These are phyloP conservation scores for Scheffersomyces parashehatae DNA, from an alignment of 1,139 yeast genomes.

Conservation along the genomic window DNA sequence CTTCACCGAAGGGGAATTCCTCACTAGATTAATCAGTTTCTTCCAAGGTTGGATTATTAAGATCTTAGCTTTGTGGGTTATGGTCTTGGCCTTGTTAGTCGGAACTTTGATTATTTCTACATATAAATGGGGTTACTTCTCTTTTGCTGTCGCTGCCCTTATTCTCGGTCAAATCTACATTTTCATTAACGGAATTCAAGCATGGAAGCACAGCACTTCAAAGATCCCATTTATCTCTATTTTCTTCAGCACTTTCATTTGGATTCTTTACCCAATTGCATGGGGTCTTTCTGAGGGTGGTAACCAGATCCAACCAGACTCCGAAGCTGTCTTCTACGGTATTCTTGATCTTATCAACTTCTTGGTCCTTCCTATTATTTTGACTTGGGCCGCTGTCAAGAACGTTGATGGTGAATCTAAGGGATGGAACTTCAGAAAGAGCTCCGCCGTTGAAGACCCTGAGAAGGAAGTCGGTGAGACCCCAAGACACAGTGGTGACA, in stretches of 20 bases:
- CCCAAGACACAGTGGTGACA: constrained; percentile 20
- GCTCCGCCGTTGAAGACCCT: constrained; percentile 1
- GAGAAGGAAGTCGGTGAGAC: constrained; percentile 25
- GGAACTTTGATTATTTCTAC: constrained; percentile 55
- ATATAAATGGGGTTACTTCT: constrained; percentile 69
- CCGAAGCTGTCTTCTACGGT: constrained; percentile 68
- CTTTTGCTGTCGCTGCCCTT: constrained; percentile 38
- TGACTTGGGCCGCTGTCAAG: constrained; percentile 32
- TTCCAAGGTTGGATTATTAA: constrained; percentile 28
- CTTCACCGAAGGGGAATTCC: constrained; percentile 27
- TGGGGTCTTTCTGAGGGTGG: constrained; percentile 75
- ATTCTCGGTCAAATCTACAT: constrained; percentile 37
- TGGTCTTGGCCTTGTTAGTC: constrained; percentile 53
- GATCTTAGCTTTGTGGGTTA: constrained; percentile 47
- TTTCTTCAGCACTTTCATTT: constrained; percentile 32
- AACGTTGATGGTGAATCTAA: constrained; percentile 33
- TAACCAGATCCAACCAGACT: constrained; percentile 61
- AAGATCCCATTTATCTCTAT: constrained; percentile 25
- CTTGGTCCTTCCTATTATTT: constrained; percentile 40
- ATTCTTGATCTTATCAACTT: constrained; percentile 53
- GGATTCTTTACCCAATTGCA: constrained; percentile 53
- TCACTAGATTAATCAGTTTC: constrained; percentile 23
- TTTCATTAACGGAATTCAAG: constrained; percentile 12
- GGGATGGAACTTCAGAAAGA: constrained; percentile 10
- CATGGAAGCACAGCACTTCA: constrained; percentile 5